Conservation (phyloP, 108 stramenopile genomes). For the Cyclotella atomus region DNA sequence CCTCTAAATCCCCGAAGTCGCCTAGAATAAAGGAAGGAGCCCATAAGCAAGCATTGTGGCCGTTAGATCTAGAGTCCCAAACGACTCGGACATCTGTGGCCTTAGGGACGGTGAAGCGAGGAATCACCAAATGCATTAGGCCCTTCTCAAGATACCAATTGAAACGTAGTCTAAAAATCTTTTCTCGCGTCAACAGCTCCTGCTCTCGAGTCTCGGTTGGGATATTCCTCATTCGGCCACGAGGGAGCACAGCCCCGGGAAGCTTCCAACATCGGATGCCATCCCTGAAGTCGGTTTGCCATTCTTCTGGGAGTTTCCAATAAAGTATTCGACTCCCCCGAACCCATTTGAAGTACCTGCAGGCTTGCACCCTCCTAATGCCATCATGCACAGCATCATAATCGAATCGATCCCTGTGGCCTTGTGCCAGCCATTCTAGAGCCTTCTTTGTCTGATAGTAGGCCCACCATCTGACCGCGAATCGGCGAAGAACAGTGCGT, state of each 20-base stretch:
- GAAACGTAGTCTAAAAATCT: constrained; percentile 5
- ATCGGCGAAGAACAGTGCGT: not conserved
- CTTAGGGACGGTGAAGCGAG: constrained; percentile 9
- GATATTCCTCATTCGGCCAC: not conserved
- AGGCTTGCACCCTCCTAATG: not conserved
- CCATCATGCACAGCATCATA: not conserved
- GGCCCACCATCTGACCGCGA: constrained; percentile 6
- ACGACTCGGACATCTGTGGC: not conserved
- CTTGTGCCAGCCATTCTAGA: not conserved
- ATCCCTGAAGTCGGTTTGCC: constrained; percentile 1
- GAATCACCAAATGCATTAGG: not conserved
- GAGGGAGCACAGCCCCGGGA: not conserved
- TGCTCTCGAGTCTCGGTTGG: not conserved
- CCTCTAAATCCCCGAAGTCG: constrained; percentile 10
- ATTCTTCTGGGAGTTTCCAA: constrained; percentile 8
- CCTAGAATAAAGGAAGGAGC: constrained; percentile 11
- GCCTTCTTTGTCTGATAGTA: not conserved
- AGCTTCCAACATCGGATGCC: not conserved
- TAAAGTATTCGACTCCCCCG: constrained; percentile 5
- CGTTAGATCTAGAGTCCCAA: constrained; percentile 1
- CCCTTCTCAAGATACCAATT: not conserved
- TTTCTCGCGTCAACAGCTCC: not conserved
- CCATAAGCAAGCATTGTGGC: constrained; percentile 2
- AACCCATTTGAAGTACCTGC: constrained; percentile 6
- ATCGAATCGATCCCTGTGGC: not conserved